These are phyloP conservation scores for Clarkia xantiana DNA, from an alignment of 345 rosid genomes.

Conservation along the genomic window DNA sequence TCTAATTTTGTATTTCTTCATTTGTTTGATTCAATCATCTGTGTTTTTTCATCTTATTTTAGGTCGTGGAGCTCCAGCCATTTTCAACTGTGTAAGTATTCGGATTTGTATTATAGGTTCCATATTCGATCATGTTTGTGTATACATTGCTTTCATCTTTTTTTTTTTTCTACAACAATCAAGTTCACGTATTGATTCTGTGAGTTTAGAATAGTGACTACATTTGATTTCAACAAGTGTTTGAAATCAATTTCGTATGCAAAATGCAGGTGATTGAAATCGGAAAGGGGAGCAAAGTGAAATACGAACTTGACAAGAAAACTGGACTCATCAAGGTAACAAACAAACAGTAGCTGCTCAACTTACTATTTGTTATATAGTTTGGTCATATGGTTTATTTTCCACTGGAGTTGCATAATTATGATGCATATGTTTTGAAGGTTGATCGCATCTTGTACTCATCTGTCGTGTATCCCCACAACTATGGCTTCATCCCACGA, in stretches of 20 bases:
- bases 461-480: constrained; percentile 85
- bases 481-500: constrained; percentile 49
- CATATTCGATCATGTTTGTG: not conserved
- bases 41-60: constrained; percentile 5
- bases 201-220: too few relatives aligned
- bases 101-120: not conserved
- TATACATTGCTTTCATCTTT: not conserved
- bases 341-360: not conserved
- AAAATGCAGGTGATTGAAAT: constrained; percentile 79
- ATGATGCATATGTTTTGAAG: constrained; percentile 9
- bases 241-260: not conserved
- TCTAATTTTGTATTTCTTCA: not conserved
- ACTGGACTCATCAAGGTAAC: constrained; percentile 89
- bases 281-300: constrained; percentile 90
- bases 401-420: constrained; percentile 3
- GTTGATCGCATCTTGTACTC: constrained; percentile 38
- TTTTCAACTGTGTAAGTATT: constrained; percentile 67
- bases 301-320: constrained; percentile 93
- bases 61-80: constrained; percentile 90
- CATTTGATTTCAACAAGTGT: not conserved
- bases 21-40: not conserved
- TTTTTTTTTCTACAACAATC: too few relatives aligned
- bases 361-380: not conserved
- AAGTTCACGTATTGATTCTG: too few relatives aligned
- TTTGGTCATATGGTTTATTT: constrained; percentile 1